Base-by-base conservation (phyloP, 345 rosid species). In the Sisymbrium irio region DNA sequence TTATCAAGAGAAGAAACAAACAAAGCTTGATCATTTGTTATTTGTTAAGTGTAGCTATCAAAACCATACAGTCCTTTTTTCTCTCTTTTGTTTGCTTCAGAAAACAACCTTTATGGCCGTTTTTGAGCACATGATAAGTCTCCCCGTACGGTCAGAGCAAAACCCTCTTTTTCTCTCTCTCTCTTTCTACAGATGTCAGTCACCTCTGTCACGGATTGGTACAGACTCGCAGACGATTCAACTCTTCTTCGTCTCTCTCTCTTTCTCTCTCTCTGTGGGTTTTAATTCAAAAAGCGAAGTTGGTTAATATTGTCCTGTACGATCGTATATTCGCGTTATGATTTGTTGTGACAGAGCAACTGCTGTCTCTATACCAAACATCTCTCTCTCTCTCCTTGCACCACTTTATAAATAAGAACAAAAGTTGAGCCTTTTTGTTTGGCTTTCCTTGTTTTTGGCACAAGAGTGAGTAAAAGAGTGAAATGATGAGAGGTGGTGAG, bases 401-500 rank as follows among this genome's bases (percentile, higher is more conserved):
- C 46, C 62, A 58, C 4, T 36, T 69, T 76, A 62, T 75, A 62
- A 76, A 42, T 76, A 62, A 69, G 70, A 76, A 46, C 65, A 62
- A 68, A 75, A 37, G 1, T 45, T 62, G 50, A 54, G 58, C 25
- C 58, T 51, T 76, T 53, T 62, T 68, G 58, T 71, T 70, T 65
- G 41, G 65, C 61, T 74, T 37, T 56, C 2, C 10, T 63, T 32
- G 37, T 32, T 51, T 56, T 30, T 11, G 41, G 41, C 27, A 6
- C 12, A 25, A 64, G 69, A 61, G 73, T 35, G 17, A 27, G 69
- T 30, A n/a, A 17, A 50, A 25, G 63, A 62, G 62, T 66, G 74
- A 69, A 67, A 73, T 71, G 60, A 83, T 85, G 96, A 80, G 78
- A 78, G 81, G 80, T 62, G 65, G 80, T 39, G 85, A 84, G 72